Conservation (phyloP, 2,329 filamentous ascomycete species). For the Cladosporium sp. region DNA sequence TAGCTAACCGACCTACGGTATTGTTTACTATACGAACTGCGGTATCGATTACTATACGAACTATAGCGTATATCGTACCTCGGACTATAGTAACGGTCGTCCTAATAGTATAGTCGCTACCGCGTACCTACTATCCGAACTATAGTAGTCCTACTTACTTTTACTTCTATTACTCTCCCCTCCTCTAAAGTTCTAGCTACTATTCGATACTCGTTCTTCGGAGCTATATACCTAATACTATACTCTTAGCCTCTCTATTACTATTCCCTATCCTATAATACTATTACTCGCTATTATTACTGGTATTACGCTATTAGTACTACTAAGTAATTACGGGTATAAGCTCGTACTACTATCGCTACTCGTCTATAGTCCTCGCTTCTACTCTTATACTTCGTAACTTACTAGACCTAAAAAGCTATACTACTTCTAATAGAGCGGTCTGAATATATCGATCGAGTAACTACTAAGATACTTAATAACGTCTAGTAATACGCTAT, state of each 20-base stretch:
- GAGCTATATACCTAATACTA: no score
- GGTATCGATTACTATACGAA: not conserved
- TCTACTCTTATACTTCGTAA: not conserved
- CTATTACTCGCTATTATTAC: no score
- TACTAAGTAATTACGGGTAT: no score
- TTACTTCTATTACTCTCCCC: not conserved
- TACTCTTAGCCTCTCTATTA: no score
- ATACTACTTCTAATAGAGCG: slow-evolving; percentile 14
- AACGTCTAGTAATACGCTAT: slow-evolving; percentile 20
- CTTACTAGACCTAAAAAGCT: slow-evolving; percentile 12
- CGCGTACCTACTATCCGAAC: not conserved
- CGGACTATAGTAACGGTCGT: no score
- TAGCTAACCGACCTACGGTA: not conserved
- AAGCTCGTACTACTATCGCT: not conserved
- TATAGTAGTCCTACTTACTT: no score
- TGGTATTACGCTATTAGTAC: no score
- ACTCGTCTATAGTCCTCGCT: not conserved
- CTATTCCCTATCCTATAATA: no score
- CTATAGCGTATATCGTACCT: no score
- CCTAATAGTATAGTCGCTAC: not conserved
- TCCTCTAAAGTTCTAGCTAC: no score
- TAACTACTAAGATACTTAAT: slow-evolving; percentile 22
- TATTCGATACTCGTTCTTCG: no score
- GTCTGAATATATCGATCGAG: slow-evolving; percentile 20
- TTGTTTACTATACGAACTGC: not conserved